These are phyloP conservation scores for Immersiella caudata DNA, from an alignment of 495 filamentous ascomycete species.

Conservation along the genomic window DNA sequence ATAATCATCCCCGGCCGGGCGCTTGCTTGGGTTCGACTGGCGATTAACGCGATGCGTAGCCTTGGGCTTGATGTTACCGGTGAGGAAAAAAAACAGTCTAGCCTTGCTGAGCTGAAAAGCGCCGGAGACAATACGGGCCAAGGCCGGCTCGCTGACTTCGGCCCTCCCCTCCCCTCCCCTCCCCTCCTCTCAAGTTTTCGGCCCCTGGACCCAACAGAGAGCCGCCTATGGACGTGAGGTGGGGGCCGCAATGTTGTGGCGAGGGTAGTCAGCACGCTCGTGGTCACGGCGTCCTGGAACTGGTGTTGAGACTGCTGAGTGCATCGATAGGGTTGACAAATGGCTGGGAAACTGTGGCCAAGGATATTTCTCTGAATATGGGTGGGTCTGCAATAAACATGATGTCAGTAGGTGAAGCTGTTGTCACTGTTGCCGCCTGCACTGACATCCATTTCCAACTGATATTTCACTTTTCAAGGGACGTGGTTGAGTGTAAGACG, in stretches of 20 bases:
- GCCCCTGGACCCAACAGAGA: not conserved
- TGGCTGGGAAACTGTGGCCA: slow-evolving; percentile 23
- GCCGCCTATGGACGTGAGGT: not conserved
- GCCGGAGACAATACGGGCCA: too few relatives aligned
- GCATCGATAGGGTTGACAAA: slow-evolving; percentile 28
- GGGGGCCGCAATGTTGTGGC: not conserved
- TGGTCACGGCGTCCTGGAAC: not conserved
- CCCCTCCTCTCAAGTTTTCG: not conserved
- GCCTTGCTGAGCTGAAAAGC: too few relatives aligned
- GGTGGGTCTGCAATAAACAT: slow-evolving; percentile 2
- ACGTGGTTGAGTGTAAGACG: not conserved
- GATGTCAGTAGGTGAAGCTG: too few relatives aligned
- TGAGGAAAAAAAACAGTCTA: too few relatives aligned
- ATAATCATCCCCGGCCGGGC: not conserved
- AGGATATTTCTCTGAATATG: slow-evolving; percentile 15
- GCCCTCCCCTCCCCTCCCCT: too few relatives aligned
- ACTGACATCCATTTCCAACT: not conserved
- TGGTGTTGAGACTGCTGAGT: slow-evolving; percentile 7
- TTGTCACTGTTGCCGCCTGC: not conserved
- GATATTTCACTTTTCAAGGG: not conserved
- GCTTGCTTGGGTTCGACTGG: too few relatives aligned
- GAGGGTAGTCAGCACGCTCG: slow-evolving; percentile 6
- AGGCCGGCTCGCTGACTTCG: too few relatives aligned
- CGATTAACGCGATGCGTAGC: too few relatives aligned
- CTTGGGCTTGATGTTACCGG: too few relatives aligned